A percentile compares a stretch with the other conserved stretches of the same genome.
phyloP scores from a whole-genome alignment of 2,329 filamentous ascomycete species.

The Juglanconis oblonga region DNA sequence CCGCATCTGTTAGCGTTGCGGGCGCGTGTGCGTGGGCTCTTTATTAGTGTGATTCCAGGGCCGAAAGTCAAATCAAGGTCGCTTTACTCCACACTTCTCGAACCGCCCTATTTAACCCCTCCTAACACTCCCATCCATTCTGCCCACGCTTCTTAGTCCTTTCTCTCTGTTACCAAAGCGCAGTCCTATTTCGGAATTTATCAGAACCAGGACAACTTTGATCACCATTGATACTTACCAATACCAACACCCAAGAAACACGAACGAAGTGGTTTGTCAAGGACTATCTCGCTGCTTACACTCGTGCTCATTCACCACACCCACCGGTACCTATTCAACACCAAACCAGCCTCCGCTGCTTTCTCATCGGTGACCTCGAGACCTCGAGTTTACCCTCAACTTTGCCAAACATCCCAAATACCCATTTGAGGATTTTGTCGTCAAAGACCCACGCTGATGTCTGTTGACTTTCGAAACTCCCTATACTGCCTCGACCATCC shows the following conservation, averaged over 20 bases:
- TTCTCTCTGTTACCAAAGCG: neutral
- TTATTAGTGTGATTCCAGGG: neutral
- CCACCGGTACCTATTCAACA: too few relatives aligned
- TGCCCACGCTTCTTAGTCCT: neutral
- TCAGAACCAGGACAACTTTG: neutral
- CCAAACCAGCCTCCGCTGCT: neutral
- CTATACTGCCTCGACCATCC: slow-evolving; percentile 56
- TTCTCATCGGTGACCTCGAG: slow-evolving; percentile 6
- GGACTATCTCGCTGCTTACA: neutral
- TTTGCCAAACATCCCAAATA: slow-evolving; percentile 14
- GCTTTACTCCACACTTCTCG: neutral
- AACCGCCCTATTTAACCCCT: slow-evolving; percentile 14
- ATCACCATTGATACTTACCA: neutral
- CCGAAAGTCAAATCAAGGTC: neutral
- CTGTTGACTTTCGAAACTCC: slow-evolving; percentile 55
- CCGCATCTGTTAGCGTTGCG: too few relatives aligned
- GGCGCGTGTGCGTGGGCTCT: neutral
- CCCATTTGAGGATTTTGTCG: slow-evolving; percentile 12
- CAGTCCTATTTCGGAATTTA: neutral
- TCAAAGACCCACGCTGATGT: slow-evolving; percentile 51
- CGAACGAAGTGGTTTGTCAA: neutral
- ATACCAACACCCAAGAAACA: neutral
- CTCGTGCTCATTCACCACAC: too few relatives aligned
- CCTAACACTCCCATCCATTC: neutral
- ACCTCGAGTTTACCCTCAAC: slow-evolving; percentile 6